These are phyloP conservation scores for Mucor circinelloides DNA, from an alignment of 371 early-diverging fungal species.

Conservation along the genomic window DNA sequence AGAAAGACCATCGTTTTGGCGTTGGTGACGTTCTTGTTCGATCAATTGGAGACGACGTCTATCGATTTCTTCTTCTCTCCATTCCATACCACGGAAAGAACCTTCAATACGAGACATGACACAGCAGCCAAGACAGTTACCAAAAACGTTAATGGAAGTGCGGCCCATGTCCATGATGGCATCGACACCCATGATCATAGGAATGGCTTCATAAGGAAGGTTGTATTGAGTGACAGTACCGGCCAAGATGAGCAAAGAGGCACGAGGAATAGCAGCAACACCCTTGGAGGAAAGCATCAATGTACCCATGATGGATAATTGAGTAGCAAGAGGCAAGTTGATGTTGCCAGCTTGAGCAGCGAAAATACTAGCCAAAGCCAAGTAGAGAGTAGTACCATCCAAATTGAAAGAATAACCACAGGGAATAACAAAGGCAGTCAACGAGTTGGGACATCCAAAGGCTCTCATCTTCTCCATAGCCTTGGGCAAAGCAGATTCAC, in stretches of 20 bases:
- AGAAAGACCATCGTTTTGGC: conserved; percentile 5
- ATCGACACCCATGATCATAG: conserved; percentile 74
- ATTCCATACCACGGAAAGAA: conserved; percentile 62
- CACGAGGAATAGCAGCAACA: conserved; percentile 81
- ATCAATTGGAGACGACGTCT: conserved; percentile 20
- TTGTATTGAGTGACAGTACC: conserved; percentile 42
- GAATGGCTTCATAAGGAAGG: conserved; percentile 62
- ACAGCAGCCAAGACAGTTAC: conserved; percentile 75
- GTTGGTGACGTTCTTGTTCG: conserved; percentile 1
- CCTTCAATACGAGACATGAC: conserved; percentile 78
- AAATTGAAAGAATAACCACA: conserved; percentile 77
- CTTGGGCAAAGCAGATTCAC: conserved; percentile 78
- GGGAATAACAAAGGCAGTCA: conserved; percentile 77
- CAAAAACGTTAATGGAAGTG: conserved; percentile 71
- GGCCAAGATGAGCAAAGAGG: conserved; percentile 50
- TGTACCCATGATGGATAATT: conserved; percentile 57
- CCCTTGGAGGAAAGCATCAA: conserved; percentile 82
- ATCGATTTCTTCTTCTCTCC: conserved; percentile 43
- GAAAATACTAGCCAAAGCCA: conserved; percentile 68
- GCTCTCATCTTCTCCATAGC: conserved; percentile 76
- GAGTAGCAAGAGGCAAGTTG: conserved; percentile 42
- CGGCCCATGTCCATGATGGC: conserved; percentile 84
- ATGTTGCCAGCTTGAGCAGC: conserved; percentile 71
- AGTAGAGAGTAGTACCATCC: conserved; percentile 81
- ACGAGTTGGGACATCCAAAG: conserved; percentile 74